Conservation (phyloP, 1,284 basidiomycete species). For the Dichomitus squalens region DNA sequence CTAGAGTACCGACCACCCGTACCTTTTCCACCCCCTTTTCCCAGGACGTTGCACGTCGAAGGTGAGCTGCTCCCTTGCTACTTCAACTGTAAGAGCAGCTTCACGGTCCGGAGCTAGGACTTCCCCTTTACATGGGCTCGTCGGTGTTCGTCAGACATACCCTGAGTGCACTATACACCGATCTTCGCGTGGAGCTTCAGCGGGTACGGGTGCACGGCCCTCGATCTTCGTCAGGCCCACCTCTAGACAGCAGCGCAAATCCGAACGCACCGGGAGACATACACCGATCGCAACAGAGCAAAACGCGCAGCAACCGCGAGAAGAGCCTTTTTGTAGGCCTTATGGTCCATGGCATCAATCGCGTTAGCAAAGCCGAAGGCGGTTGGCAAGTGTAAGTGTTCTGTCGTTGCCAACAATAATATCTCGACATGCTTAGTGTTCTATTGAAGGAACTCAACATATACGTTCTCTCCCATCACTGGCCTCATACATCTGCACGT, state of each 20-base stretch:
- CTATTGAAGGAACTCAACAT: constrained; percentile 63
- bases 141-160: constrained; percentile 71
- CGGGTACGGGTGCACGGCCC: constrained; percentile 36
- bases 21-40: constrained; percentile 67
- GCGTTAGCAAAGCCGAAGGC: constrained; percentile 58
- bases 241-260: neutral
- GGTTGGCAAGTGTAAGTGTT: constrained; percentile 72
- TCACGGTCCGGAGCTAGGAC: constrained; percentile 41
- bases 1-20: constrained; percentile 64
- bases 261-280: neutral
- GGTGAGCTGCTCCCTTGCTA: constrained; percentile 42
- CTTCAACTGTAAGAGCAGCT: neutral
- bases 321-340: constrained; percentile 60
- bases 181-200: constrained; percentile 57
- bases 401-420: neutral
- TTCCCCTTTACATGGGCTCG: constrained; percentile 71
- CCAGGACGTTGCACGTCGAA: constrained; percentile 66
- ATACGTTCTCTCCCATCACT: constrained; percentile 65
- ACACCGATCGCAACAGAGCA: constrained; percentile 15
- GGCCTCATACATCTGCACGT: constrained; percentile 66
- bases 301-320: constrained; percentile 35
- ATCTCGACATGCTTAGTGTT: neutral
- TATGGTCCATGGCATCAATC: constrained; percentile 54
- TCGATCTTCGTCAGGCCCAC: constrained; percentile 16
- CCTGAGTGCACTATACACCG: constrained; percentile 71